Evolutionary conservation across 163 green algal genomes (phyloP), one percentile per base, ranked within the genome.

Genomic region (Prototheca cutis): DNA sequence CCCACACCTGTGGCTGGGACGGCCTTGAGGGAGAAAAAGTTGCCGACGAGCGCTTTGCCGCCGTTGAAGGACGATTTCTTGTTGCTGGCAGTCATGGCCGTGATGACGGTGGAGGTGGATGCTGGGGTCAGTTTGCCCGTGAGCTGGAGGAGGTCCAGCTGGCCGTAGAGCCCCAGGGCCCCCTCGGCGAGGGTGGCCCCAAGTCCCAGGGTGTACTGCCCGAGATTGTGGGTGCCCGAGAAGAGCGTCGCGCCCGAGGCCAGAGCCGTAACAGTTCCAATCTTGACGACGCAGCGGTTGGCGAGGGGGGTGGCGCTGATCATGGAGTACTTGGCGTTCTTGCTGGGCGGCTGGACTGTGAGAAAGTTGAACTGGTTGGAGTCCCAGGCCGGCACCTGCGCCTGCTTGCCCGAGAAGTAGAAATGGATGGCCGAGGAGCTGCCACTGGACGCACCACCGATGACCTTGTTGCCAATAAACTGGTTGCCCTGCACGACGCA

Each of bases 401-500:
- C 6, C 33, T 24, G 6, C 19, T 29, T 24, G 28, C 52, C 52
- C 13, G 4, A 13, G 21, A 32, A 65, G 48, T 47, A 61, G 19
- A 61, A 61, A 7, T 4, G 48, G 10, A 71, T 42, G 23, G 48
- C 49, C 7, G 36, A 4, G 31, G 36, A 33, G 1, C 33, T 15
- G 48, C 48, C 56, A 7, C 29, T 48, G 56, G 27, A 5, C 4
- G 55, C 17, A 23, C 49, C 55, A 7, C 63, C 63, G 3, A 19
- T 33, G 30, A 71, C 52, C 3, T 29, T 30, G 21, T 54, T 71
- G 39, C 63, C 63, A n/a, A 71, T 40, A 30, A 57, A 31, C 28
- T 71, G 63, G 56, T 71, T 71, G 30, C 63, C 63, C 63, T 71
- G 63, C 28, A 58, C 47, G 36, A 71, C 47, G 55, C 63, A 71